Evolutionary conservation across 2,329 filamentous ascomycete species (phyloP), one percentile per base, ranked within the genome.

Genomic region (Cercospora canescens): DNA sequence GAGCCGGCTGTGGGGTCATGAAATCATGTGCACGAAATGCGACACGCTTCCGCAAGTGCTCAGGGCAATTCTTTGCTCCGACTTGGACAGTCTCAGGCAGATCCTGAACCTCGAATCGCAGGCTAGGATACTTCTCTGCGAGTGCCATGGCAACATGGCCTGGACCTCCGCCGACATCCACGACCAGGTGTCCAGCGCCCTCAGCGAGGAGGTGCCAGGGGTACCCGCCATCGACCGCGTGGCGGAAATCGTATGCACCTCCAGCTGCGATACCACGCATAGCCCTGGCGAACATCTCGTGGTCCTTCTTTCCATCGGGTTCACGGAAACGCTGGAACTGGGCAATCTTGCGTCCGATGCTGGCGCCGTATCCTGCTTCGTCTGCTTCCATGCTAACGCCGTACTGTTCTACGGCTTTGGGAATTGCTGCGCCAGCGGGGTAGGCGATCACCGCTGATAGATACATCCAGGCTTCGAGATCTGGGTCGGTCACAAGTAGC

Each of bases 191-290:
- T 4, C 63, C 63, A 16, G 41, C 24, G 21, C 64, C 58, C 11
- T 64, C 57, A n/a, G 59, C 60, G 9, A 70, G 48, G 21, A 67
- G 61, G 35, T 71, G 66, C 70, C 70, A 72, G 3, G 69, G 69
- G 59, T 71, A 72, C 12, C 69, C 68, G 24, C 66, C 67, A 54
- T 67, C 64, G 61, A 71, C 66, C 2, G 66, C 69, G 32, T 70
- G 69, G n/a, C 64, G 54, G 56, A 70, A 65, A 48, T 70, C 69
- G 55, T 71, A 71, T 0, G 66, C 66, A 6, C 70, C 70, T 4
- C 69, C 69, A 3, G 67, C 66, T 2, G 69, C 67, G 26, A 72
- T 71, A n/a, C 70, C 70, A 26, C 66, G 65, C 70, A 72, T 72
- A 12, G 69, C 70, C 45, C 63, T 50, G 16, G 69, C 69, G 41